A percentile compares a stretch with the other conserved stretches of the same genome.
phyloP scores from a whole-genome alignment of 2,329 filamentous ascomycete genomes.

The Sporothrix mexicana region DNA sequence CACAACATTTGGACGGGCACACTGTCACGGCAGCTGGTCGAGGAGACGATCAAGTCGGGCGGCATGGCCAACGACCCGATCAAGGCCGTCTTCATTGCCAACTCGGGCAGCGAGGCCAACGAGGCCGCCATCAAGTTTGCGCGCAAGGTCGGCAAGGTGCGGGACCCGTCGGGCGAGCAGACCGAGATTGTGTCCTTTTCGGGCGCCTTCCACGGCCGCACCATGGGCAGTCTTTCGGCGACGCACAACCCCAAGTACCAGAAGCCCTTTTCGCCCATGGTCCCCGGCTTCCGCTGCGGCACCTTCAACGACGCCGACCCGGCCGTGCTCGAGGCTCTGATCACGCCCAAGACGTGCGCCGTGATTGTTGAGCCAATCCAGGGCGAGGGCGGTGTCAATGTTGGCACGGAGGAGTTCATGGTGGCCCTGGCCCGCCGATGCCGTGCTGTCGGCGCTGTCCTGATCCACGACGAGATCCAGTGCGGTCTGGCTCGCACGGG shows the following conservation, averaged over 20 bases:
- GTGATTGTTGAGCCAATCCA: constrained; percentile 98
- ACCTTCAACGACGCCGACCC: constrained; percentile 86
- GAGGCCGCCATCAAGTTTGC: constrained; percentile 98
- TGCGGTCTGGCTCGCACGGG: constrained; percentile 87
- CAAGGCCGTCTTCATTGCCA: constrained; percentile 86
- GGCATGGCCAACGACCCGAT: constrained; percentile 70
- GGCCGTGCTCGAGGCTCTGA: constrained; percentile 69
- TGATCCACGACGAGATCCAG: constrained; percentile 98
- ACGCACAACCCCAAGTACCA: constrained; percentile 99
- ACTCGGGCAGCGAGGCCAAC: constrained; percentile 96
- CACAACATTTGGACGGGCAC: constrained; percentile 95
- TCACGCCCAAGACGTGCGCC: constrained; percentile 86
- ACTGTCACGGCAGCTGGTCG: constrained; percentile 82
- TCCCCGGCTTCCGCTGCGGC: constrained; percentile 89
- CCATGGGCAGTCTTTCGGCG: constrained; percentile 93
- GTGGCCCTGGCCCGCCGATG: constrained; percentile 82
- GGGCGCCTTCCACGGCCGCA: constrained; percentile 93
- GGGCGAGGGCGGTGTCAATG: constrained; percentile 91
- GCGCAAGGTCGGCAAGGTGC: constrained; percentile 81
- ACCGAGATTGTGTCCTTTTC: constrained; percentile 88
- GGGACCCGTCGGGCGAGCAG: constrained; percentile 75
- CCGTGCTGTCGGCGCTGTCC: constrained; percentile 81
- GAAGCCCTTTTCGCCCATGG: constrained; percentile 90
- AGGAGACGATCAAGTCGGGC: constrained; percentile 78
- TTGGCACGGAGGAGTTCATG: constrained; percentile 83